These are phyloP conservation scores for Trametes villosa DNA, from an alignment of 768 basidiomycete species.

Conservation along the genomic window DNA sequence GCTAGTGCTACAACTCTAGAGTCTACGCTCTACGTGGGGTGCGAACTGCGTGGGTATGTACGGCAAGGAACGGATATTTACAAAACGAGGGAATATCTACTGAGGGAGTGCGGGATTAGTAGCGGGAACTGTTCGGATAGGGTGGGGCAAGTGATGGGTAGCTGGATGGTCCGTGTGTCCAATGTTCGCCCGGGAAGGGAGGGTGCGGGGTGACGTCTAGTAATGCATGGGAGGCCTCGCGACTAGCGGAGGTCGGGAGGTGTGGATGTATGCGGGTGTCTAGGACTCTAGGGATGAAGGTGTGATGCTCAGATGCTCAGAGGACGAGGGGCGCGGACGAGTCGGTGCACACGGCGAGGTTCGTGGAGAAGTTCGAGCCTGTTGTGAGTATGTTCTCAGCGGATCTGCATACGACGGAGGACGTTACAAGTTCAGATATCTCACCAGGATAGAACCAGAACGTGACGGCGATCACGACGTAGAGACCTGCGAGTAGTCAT, in stretches of 20 bases:
- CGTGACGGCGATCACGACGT: conserved; percentile 57
- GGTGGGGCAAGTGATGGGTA: background rate
- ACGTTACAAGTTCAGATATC: background rate
- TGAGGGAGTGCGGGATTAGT: background rate
- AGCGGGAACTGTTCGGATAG: background rate
- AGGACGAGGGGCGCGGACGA: conserved; percentile 19
- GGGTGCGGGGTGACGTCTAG: conserved; percentile 5
- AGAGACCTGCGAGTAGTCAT: too few species aligned
- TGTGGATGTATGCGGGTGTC: background rate
- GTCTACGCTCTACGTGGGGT: conserved; percentile 12
- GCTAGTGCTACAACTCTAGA: conserved; percentile 18
- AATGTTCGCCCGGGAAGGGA: conserved; percentile 3
- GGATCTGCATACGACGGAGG: background rate
- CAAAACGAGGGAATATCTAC: conserved; percentile 2
- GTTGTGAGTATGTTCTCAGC: background rate
- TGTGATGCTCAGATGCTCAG: conserved; percentile 1
- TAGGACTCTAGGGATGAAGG: background rate
- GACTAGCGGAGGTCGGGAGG: conserved; percentile 2
- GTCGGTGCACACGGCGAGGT: conserved; percentile 32
- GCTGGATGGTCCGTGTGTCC: background rate
- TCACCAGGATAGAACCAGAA: conserved; percentile 59
- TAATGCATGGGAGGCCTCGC: conserved; percentile 16
- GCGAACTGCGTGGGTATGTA: background rate
- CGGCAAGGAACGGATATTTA: conserved; percentile 1
- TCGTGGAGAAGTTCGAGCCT: conserved; percentile 39